Evolutionary conservation across 2,329 filamentous ascomycete species (phyloP).

Genomic region (Sporothrix phasma): DNA sequence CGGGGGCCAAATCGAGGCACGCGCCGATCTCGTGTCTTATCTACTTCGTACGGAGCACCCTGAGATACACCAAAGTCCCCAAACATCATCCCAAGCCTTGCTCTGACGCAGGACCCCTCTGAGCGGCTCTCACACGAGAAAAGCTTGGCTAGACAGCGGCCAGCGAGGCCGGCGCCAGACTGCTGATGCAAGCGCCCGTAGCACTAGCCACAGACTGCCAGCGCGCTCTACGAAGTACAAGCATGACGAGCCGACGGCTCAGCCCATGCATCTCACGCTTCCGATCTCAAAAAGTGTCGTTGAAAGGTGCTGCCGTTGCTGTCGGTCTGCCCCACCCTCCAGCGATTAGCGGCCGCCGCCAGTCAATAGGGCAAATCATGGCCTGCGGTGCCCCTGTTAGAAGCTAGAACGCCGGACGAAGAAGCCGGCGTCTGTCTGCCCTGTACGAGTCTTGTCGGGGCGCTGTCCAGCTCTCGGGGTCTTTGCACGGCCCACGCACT

Average conservation of each 20-base stretch:
- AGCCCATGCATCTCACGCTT: neutral
- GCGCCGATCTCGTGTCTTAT: too few relatives aligned
- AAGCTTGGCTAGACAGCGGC: neutral
- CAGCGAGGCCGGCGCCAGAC: neutral
- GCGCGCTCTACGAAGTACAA: too few relatives aligned
- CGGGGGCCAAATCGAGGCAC: too few relatives aligned
- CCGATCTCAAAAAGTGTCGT: neutral
- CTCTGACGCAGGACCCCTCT: neutral
- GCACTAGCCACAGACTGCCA: too few relatives aligned
- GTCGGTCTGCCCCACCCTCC: neutral
- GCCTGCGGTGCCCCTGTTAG: neutral
- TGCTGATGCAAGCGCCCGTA: neutral
- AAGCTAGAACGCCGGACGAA: too few relatives aligned
- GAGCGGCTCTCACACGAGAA: neutral
- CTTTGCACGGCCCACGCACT: slow-evolving; percentile 4
- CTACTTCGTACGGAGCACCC: too few relatives aligned
- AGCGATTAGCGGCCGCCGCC: neutral
- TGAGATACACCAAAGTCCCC: neutral
- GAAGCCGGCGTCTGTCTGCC: too few relatives aligned
- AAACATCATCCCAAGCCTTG: neutral
- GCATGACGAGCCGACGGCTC: too few relatives aligned
- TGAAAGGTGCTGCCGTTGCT: neutral
- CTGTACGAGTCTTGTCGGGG: too few relatives aligned
- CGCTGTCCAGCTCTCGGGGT: neutral
- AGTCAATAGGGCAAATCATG: neutral